phyloP scores from a whole-genome alignment of 2,329 filamentous ascomycete species.

The Aspergillus transmontanensis region DNA sequence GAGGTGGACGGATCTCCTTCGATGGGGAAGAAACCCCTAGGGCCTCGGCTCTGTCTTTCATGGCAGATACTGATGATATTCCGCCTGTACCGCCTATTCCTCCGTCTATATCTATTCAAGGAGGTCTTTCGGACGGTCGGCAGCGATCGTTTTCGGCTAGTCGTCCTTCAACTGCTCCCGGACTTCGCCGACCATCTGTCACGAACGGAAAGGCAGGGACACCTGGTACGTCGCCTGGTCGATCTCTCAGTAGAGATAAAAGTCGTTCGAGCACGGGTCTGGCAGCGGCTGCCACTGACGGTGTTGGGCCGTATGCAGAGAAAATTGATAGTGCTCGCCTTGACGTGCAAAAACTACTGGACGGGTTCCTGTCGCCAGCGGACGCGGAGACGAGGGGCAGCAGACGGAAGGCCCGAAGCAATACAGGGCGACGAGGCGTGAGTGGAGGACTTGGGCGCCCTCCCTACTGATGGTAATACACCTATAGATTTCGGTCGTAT shows the following conservation, averaged over 20 bases:
- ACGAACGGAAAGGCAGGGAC: slow-evolving; percentile 25
- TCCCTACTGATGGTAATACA: slow-evolving; percentile 29
- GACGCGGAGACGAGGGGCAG: slow-evolving; percentile 22
- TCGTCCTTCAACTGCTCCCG: slow-evolving; percentile 37
- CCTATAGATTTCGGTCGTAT: neutral
- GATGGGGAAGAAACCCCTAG: slow-evolving; percentile 38
- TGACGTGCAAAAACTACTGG: slow-evolving; percentile 40
- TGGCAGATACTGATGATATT: slow-evolving; percentile 35
- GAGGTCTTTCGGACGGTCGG: slow-evolving; percentile 44
- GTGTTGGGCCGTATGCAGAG: slow-evolving; percentile 19
- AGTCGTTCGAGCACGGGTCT: slow-evolving; percentile 37
- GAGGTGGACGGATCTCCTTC: slow-evolving; percentile 21
- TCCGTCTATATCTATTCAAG: slow-evolving; percentile 42
- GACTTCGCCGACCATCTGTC: slow-evolving; percentile 23
- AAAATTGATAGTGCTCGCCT: slow-evolving; percentile 27
- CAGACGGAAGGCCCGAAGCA: slow-evolving; percentile 16
- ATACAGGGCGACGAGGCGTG: slow-evolving; percentile 24
- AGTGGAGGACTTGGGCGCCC: slow-evolving; percentile 37
- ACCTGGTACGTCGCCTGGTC: slow-evolving; percentile 21
- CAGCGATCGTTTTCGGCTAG: slow-evolving; percentile 33
- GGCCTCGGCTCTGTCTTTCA: slow-evolving; percentile 25
- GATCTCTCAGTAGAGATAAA: slow-evolving; percentile 37
- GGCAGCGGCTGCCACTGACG: slow-evolving; percentile 23
- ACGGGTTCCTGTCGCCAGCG: slow-evolving; percentile 37
- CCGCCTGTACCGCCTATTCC: slow-evolving; percentile 52